A percentile compares a stretch with the other conserved stretches of the same genome.
Evolutionary conservation across 805 yeast genomes (phyloP).

Genomic region (Wickerhamiella siamensis): DNA sequence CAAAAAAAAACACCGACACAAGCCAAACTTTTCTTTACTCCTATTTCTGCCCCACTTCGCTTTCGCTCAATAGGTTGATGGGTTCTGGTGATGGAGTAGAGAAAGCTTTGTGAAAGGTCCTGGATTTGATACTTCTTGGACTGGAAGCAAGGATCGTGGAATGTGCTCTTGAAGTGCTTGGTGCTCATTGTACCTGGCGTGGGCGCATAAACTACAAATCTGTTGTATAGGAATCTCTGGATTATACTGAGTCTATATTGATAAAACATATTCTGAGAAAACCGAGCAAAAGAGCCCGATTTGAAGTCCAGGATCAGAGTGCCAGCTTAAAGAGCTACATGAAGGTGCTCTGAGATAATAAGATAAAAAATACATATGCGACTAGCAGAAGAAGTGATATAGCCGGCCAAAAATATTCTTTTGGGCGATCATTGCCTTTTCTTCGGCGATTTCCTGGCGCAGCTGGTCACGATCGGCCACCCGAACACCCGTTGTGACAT

Average conservation of each 20-base stretch:
- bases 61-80: conserved; percentile 16
- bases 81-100: conserved; percentile 26
- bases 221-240: neutral
- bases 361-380: neutral
- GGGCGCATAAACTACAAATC: conserved; percentile 17
- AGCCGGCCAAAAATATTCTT: conserved; percentile 4
- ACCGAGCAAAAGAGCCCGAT: too few relatives aligned
- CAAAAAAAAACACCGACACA: too few relatives aligned
- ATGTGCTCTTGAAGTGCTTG: conserved; percentile 14
- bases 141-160: conserved; percentile 15
- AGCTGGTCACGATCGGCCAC: conserved; percentile 11
- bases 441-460: conserved; percentile 8
- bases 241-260: neutral
- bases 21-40: conserved; percentile 16
- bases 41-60: conserved; percentile 25
- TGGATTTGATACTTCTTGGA: conserved; percentile 18
- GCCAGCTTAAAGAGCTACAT: too few relatives aligned
- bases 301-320: too few relatives aligned
- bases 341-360: too few relatives aligned
- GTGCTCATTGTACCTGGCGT: conserved; percentile 7
- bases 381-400: conserved; percentile 14
- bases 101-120: conserved; percentile 13
- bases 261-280: too few relatives aligned
- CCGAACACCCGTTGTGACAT: conserved; percentile 14
- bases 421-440: conserved; percentile 6